Conservation (phyloP, 768 basidiomycete species). For the Podaxis pistillaris region DNA sequence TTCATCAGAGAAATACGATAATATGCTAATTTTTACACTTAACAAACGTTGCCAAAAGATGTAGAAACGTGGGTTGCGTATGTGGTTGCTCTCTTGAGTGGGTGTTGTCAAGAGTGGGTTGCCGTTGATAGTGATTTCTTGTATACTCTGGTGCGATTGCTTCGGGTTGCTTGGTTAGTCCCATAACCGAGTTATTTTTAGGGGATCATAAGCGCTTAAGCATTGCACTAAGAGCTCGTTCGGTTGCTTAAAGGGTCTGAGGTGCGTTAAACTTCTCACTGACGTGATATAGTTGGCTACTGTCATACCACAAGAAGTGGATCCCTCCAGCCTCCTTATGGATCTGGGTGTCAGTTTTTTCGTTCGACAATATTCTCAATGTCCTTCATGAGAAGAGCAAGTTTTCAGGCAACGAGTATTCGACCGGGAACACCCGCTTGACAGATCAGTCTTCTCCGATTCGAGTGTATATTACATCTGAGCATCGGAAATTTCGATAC, state of each 20-base stretch:
- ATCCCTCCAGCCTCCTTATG: too few species aligned
- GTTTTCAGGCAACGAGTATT: not conserved
- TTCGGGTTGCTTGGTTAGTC: not conserved
- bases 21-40: not conserved
- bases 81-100: constrained; percentile 2
- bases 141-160: not conserved
- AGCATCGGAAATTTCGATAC: not conserved
- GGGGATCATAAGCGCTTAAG: not conserved
- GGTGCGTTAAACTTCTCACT: not conserved
- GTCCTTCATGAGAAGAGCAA: not conserved
- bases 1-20: not conserved
- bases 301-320: not conserved
- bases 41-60: not conserved
- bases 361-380: too few species aligned
- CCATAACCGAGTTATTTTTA: not conserved
- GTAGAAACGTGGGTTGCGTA: not conserved
- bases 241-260: not conserved
- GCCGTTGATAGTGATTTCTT: not conserved
- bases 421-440: not conserved
- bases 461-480: not conserved
- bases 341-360: too few species aligned
- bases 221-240: not conserved
- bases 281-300: not conserved
- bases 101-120: not conserved
- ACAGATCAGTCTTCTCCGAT: not conserved